Percentiles rank a stretch among this genome's conserved stretches.
Evolutionary conservation across 768 basidiomycete species (phyloP).

Genomic region (Mycena vitilis): DNA sequence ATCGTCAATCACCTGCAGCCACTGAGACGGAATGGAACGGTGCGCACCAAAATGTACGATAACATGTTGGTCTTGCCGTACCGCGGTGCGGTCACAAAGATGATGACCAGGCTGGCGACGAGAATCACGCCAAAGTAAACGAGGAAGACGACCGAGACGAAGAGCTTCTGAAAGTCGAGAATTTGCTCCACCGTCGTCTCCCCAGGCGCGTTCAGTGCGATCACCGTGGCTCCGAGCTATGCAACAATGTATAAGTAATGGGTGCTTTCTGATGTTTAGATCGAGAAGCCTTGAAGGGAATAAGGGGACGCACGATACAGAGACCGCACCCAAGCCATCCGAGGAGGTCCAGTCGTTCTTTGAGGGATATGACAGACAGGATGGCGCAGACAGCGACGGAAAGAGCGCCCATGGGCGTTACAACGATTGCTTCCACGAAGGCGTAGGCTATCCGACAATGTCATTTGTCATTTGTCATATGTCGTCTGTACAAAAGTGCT

Average conservation of each 20-base stretch:
- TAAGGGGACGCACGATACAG: slow-evolving; percentile 74
- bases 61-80: slow-evolving; percentile 92
- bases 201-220: slow-evolving; percentile 82
- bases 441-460: no score
- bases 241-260: no score
- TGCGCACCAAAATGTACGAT: slow-evolving; percentile 84
- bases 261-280: no score
- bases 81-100: slow-evolving; percentile 85
- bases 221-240: slow-evolving; percentile 80
- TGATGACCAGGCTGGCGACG: slow-evolving; percentile 69
- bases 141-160: slow-evolving; percentile 85
- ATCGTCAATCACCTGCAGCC: no score
- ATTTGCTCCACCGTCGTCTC: slow-evolving; percentile 79
- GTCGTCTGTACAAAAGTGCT: no score
- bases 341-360: slow-evolving; percentile 92
- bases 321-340: slow-evolving; percentile 95
- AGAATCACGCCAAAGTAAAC: slow-evolving; percentile 72
- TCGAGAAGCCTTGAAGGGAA: background rate
- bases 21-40: no score
- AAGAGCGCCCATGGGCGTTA: slow-evolving; percentile 96
- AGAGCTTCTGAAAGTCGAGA: slow-evolving; percentile 76
- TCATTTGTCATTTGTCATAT: no score
- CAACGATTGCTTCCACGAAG: slow-evolving; percentile 91
- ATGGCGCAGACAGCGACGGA: slow-evolving; percentile 96
- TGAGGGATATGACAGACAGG: slow-evolving; percentile 89